These are phyloP conservation scores for Tillandsia leiboldiana DNA, from an alignment of 176 grass and related monocot genomes.

Conservation along the genomic window DNA sequence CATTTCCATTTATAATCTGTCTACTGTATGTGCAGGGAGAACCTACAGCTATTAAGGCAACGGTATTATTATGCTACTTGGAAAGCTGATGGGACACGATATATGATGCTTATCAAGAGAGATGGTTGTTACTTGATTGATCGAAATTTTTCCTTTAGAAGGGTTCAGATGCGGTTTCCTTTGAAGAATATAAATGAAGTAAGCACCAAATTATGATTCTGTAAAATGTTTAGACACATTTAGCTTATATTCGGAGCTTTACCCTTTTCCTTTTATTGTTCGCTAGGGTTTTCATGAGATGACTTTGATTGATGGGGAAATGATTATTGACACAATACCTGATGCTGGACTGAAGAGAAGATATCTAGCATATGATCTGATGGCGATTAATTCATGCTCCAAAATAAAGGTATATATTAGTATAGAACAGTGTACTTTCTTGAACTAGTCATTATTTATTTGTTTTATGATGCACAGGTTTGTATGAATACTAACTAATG, in stretches of 20 bases:
- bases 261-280: conserved; percentile 25
- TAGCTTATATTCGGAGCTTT: not conserved
- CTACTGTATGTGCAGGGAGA: conserved; percentile 47
- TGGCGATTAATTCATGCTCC: conserved; percentile 49
- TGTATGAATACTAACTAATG: too few relatives aligned
- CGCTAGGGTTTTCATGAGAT: conserved; percentile 59
- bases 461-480: too few relatives aligned
- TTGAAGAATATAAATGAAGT: conserved; percentile 68
- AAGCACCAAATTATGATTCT: conserved; percentile 17
- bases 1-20: conserved; percentile 5
- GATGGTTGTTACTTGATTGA: conserved; percentile 88
- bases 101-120: conserved; percentile 97
- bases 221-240: conserved; percentile 18
- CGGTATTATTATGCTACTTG: conserved; percentile 99
- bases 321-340: conserved; percentile 94
- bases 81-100: conserved; percentile 98
- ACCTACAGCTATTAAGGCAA: conserved; percentile 94
- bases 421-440: too few relatives aligned
- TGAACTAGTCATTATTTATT: too few relatives aligned
- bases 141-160: conserved; percentile 82
- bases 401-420: conserved; percentile 58
- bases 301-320: conserved; percentile 97
- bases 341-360: conserved; percentile 83
- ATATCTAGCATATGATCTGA: conserved; percentile 85
- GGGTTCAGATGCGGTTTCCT: conserved; percentile 97